Base-by-base conservation (phyloP, 2,329 filamentous ascomycete genomes). In the Sclerotiophoma versabilis region DNA sequence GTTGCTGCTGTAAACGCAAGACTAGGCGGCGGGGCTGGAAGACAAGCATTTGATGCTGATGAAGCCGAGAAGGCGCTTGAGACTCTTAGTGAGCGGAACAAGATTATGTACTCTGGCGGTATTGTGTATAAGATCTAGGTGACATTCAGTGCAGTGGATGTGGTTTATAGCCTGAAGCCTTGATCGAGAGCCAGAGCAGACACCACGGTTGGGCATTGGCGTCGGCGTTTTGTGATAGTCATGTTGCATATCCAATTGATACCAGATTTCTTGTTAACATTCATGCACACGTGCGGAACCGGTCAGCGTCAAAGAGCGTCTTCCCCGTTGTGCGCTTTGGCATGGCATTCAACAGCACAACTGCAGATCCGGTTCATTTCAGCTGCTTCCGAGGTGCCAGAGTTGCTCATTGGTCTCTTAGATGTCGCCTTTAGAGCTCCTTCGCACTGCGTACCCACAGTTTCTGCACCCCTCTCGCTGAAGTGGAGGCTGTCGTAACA, bases 31-130 rank as follows among this genome's bases (percentile, higher is more conserved):
- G 84, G 84, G 6, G 72, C 76, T n/a, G 76, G 83, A 5, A 83
- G 84, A 7, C 75, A 78, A 33, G 73, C 77, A 12, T 99, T 96
- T 76, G 83, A 80, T 22, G 83, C 83, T 30, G 80, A 79, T 0
- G 95, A 99, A 76, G 91, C 90, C 0, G 79, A 89, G 53, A 84
- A 88, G 74, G 93, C 92, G 37, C 79, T 99, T 51, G 85, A 86
- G 75, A 87, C 84, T 71, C 87, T 99, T 85, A 88, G 91, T 67
- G 87, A 90, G 61, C 81, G 83, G 65, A 97, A 97, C 75, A 88
- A 93, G 79, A 87, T 99, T 71, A 99, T 99, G 93, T 75, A 65
- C 51, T 76, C 73, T 46, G 79, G 76, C 27, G 80, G 76, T 2
- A 77, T 81, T 44, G 78, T 82, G 53, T 82, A 81, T 61, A 82